Evolutionary conservation across 2,329 filamentous ascomycete species (phyloP).

Genomic region (Karstenula rhodostoma): DNA sequence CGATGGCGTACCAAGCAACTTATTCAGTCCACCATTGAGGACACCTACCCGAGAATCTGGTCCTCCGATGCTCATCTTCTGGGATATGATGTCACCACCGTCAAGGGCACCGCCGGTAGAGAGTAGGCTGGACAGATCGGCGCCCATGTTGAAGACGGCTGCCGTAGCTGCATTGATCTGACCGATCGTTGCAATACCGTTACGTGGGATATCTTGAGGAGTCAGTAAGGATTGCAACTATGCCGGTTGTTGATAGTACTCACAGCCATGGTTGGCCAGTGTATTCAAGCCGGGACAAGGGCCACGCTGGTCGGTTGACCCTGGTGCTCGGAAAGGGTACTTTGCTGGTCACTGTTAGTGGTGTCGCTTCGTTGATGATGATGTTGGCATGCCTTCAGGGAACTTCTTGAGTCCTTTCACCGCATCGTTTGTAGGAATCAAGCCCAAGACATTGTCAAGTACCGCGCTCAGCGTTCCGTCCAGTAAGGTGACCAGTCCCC

Average conservation of each 20-base stretch:
- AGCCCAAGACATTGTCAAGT: constrained; percentile 22
- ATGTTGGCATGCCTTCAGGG: constrained; percentile 22
- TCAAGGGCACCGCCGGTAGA: constrained; percentile 25
- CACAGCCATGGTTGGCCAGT: constrained; percentile 45
- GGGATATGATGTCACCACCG: constrained; percentile 28
- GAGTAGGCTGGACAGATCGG: constrained; percentile 43
- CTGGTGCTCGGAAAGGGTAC: constrained; percentile 47
- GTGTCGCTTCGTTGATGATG: too few relatives aligned
- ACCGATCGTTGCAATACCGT: constrained; percentile 48
- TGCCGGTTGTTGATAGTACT: constrained; percentile 10
- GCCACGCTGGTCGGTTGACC: constrained; percentile 51
- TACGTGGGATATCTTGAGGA: constrained; percentile 48
- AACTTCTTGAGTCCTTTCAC: constrained; percentile 28
- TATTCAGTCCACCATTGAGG: constrained; percentile 39
- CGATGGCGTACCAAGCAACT: constrained; percentile 37
- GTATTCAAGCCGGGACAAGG: constrained; percentile 51
- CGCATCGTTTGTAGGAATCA: constrained; percentile 25
- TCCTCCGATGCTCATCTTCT: constrained; percentile 31
- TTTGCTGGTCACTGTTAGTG: constrained; percentile 24
- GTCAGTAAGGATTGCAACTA: constrained; percentile 31
- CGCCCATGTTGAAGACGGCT: constrained; percentile 50
- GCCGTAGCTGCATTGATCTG: constrained; percentile 44
- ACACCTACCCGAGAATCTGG: constrained; percentile 27
- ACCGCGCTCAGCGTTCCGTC: constrained; percentile 21
- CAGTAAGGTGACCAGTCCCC: constrained; percentile 18